These are phyloP conservation scores for Oenanthe sinensis DNA, from an alignment of 129 eudicot species.

Conservation along the genomic window DNA sequence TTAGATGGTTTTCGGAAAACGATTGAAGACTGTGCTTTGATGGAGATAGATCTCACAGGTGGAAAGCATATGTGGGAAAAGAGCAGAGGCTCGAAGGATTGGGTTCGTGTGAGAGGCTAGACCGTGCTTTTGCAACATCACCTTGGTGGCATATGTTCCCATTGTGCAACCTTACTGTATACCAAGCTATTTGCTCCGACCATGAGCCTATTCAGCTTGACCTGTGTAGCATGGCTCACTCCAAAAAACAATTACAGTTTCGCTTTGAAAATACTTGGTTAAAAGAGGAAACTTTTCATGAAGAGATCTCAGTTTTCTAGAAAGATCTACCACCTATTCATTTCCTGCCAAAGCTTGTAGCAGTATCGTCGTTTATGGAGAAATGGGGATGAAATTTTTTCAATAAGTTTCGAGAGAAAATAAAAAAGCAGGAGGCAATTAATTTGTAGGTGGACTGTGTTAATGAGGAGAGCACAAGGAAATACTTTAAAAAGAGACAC, in stretches of 20 bases:
- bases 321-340: background rate
- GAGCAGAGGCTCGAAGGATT: background rate
- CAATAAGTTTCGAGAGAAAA: no score
- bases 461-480: no score
- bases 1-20: background rate
- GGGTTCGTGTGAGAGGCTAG: background rate
- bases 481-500: no score
- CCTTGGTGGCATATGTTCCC: background rate
- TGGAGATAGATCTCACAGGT: background rate
- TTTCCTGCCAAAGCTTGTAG: background rate
- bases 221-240: background rate
- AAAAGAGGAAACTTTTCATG: background rate
- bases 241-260: background rate
- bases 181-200: accelerated
- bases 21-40: background rate
- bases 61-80: background rate
- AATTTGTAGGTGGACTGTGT: background rate
- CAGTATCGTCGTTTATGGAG: background rate
- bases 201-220: background rate
- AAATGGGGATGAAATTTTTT: background rate
- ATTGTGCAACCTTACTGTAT: background rate
- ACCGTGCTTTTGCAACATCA: background rate
- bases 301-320: background rate
- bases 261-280: background rate
- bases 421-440: background rate